Base-by-base conservation (phyloP, 2,329 filamentous ascomycete genomes). In the Bipolaris zeicola region DNA sequence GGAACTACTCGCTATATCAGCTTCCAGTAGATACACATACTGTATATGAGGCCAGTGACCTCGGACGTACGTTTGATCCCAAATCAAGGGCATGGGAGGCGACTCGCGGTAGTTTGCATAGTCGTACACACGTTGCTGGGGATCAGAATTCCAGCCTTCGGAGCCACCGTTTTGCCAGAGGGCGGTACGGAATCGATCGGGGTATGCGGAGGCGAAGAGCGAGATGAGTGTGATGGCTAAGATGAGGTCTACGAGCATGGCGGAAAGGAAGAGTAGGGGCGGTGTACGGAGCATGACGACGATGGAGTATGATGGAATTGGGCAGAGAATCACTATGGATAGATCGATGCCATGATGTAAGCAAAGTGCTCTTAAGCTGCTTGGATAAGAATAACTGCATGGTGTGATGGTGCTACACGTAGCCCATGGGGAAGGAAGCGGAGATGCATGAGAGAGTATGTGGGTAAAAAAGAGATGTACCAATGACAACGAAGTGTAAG, bases 131-230 rank as follows among this genome's bases (percentile, higher is more conserved):
- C 61, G 61, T 24, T 58, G 57, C 13, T 53, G 52, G n/a, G 61
- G 61, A 45, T 62, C 57, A 2, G 64, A 67, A 16, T 65, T 64
- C 62, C 58, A 66, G 37, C 59, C 61, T 45, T 59, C 53, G 10
- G n/a, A 55, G 0, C 63, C 59, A 22, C 64, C 54, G 11, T 57
- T 53, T 31, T 51, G 49, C 63, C 59, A 64, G 11, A 62, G 34
- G 16, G 43, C 16, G 10, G 53, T 58, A 16, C 57, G 60, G 22
- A 44, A 60, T 16, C 33, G 47, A 46, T 55, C 53, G 7, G 55
- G 55, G 8, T 60, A 66, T 38, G 57, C 33, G 13, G 36, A 55
- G 11, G 55, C 52, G 14, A 60, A 63, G 10, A 64, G 26, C 13
- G 50, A 41, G 22, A 63, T 24, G 22, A 66, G 53, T 16, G 37